Base-by-base conservation (phyloP, 257 asterid genomes). In the Nicotiana undulata region DNA sequence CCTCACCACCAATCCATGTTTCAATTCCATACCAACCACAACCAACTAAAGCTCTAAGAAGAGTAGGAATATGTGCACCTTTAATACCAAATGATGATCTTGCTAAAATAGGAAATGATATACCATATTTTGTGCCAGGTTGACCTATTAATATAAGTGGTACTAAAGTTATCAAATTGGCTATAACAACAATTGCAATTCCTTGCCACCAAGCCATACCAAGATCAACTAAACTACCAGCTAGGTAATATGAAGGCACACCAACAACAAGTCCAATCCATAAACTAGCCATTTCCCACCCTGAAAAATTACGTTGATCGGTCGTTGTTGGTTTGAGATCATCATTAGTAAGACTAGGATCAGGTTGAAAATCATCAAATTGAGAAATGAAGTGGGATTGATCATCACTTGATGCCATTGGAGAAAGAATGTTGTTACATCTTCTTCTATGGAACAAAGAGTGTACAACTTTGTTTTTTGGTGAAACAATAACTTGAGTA, bases 171-270 rank as follows among this genome's bases (percentile, higher is more conserved):
- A 95, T 85, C 0, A 91, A 12, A 80, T 93, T 95, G 82, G 99
- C 98, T 6, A 89, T 88, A 29, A 95, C 97, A n/a, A 95, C 96
- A 61, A 94, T 91, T 32, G 97, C 93, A 63, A 95, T 89, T 1
- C 99, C 97, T 67, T 95, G 99, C 99, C 99, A 95, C 99, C 99
- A 95, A 0, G 98, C 88, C 99, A 95, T 95, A 10, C 98, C 99
- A 9, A 93, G 92, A 79, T 95, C 99, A 10, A 93, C 98, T 5
- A 93, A 90, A 80, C 98, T 93, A 20, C 98, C 99, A 22, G 99
- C 99, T 37, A 95, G 89, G 86, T 95, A 95, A 46, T 93, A 95
- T 1, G 97, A 7, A 0, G 98, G 99, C 7, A 95, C 99, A 2
- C 97, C 95, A 29, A 95, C 98, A 51, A 95, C 99, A 4, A 95